Conservation (phyloP, 2,329 filamentous ascomycete genomes). For the Zymoseptoria brevis region DNA sequence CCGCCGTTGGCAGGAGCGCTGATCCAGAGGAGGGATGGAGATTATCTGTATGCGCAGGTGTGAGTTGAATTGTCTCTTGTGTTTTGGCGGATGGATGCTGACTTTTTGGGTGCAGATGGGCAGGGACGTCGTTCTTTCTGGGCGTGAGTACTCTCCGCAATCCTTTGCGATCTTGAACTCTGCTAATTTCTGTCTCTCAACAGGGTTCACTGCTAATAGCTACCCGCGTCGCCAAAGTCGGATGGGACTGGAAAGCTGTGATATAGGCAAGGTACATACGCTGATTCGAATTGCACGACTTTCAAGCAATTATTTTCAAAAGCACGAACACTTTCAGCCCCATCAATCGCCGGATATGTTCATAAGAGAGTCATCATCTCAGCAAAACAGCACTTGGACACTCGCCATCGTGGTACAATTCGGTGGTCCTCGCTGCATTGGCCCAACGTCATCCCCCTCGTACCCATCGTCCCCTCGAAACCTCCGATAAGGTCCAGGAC, state of each 20-base stretch:
- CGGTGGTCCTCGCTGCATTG: no score
- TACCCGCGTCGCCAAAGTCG: conserved; percentile 24
- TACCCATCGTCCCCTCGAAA: background rate
- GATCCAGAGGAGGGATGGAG: conserved; percentile 34
- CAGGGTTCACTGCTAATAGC: conserved; percentile 18
- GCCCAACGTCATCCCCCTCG: no score
- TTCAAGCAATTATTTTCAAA: no score
- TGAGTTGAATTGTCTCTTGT: conserved; percentile 1
- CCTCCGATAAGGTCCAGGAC: background rate
- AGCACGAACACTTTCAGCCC: no score
- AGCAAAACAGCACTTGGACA: no score
- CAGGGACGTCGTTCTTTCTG: conserved; percentile 27
- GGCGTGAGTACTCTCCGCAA: conserved; percentile 5
- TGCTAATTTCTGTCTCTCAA: background rate
- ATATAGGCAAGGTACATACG: conserved; percentile 12
- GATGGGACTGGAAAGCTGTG: conserved; percentile 20
- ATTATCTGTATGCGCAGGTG: conserved; percentile 39
- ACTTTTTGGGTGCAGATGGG: conserved; percentile 25
- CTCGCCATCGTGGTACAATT: no score
- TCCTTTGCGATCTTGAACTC: background rate
- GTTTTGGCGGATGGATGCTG: background rate
- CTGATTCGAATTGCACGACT: no score
- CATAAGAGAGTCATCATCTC: no score
- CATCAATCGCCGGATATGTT: no score
- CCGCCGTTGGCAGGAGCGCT: conserved; percentile 42